Base-by-base conservation (phyloP, 2,329 filamentous ascomycete species). In the Cladosporium sp. region DNA sequence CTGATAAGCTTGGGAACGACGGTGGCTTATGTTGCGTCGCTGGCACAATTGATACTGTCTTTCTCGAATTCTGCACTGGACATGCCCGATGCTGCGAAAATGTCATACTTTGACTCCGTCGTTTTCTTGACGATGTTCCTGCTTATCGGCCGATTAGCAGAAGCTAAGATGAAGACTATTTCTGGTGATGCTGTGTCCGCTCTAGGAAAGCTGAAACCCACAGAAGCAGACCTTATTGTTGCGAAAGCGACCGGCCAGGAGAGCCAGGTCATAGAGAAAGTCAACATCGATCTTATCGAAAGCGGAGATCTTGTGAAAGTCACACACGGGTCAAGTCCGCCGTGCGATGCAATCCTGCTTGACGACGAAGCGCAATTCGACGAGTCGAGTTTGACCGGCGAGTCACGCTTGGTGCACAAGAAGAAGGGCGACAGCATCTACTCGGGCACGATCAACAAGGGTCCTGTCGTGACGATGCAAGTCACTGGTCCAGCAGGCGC, bases 91-190 rank as follows among this genome's bases (percentile, higher is more conserved):
- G 28, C 19, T 76, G 17, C 52, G 7, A 34, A 38, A 25, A 15
- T 58, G 45, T 59, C 62, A 3, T 97, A 96, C 73, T 97, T 96
- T 70, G 93, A 97, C 72, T 91, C 92, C 0, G 92, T 97, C 1
- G 89, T 96, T 2, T 96, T 97, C 63, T 73, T 97, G 59, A 96
- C 92, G 0, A 81, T 97, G 63, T 97, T 97, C 71, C 82, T 97
- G 20, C 84, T 97, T 1, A 78, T 82, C 43, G 84, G 84, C 14
- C 80, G 88, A n/a, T 81, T 88, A 50, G 84, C 92, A 12, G 93
- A 97, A 76, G 87, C 90, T 1, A 95, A 94, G 76, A 96, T 89
- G 80, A 96, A 96, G 74, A 88, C 91, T 0, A 93, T 88, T 68
- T 91, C 92, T 0, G 92, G 92, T 1, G 89, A 95, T 71, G 92